Evolutionary conservation across 495 filamentous ascomycete genomes (phyloP), one percentile per base, ranked within the genome.

Genomic region (Neurospora terricola): DNA sequence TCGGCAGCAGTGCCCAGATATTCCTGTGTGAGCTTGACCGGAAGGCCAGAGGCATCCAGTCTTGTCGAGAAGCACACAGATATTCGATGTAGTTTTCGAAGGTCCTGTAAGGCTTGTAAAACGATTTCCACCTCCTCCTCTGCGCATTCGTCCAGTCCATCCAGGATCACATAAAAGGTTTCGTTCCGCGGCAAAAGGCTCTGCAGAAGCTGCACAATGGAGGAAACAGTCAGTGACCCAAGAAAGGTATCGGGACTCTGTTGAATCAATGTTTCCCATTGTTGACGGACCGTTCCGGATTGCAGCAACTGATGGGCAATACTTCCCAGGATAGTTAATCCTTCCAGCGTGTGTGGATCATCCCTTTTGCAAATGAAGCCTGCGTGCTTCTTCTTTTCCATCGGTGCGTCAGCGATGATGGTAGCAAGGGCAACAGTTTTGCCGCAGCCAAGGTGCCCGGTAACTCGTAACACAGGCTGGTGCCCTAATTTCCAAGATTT

Each of bases 351-450:
- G 18, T 5, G 12, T 12, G 40, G 38, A 4, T 74, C 72, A 34
- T 74, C 72, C 0, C 1, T n/a, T 43, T 71, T 73, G 36, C 72
- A 73, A 36, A 73, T 70, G n/a, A 73, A 73, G 1, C 40, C 23
- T 3, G 69, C 69, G 34, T 11, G 43, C 1, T 23, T 21, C 3
- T 9, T 37, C 8, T 38, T 38, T 11, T 11, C 34, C 14, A 59
- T n/a, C 1, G 8, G 0, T 18, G 27, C 4, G 9, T 73, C 72
- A 0, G 72, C 12, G 6, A 36, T 43, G 38, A 74, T 74, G 62
- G 0, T 71, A 0, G 72, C 69, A 4, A 73, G 16, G 12, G 40
- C 72, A 9, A 73, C 72, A 0, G 72, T 73, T 40, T 73, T 73
- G 6, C 72, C 72, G 21, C 72, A 43, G 1, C 72, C 72, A 12